Evolutionary conservation across 2,329 filamentous ascomycete genomes (phyloP).

Genomic region (Ophiostoma pallidulum): DNA sequence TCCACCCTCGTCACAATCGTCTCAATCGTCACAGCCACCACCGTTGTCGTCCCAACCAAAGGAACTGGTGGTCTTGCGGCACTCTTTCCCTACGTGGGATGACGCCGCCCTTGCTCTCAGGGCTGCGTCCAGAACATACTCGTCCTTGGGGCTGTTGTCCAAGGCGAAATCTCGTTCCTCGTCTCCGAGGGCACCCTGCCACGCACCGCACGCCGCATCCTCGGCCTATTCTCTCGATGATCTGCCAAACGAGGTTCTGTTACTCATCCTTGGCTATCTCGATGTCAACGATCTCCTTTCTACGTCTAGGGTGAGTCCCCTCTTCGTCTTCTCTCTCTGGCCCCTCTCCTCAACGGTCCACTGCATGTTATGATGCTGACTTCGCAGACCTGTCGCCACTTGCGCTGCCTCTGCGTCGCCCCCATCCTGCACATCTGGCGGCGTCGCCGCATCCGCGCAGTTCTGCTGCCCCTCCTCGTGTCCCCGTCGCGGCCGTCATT

Average conservation of each 20-base stretch:
- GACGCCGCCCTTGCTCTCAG: too few species aligned
- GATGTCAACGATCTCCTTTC: constrained; percentile 48
- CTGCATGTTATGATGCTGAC: background rate
- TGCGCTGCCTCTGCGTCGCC: constrained; percentile 52
- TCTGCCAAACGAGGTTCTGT: constrained; percentile 48
- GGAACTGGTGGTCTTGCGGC: too few species aligned
- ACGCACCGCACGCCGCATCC: too few species aligned
- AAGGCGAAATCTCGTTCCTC: background rate
- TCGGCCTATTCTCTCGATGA: constrained; percentile 29
- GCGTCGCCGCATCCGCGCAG: constrained; percentile 44
- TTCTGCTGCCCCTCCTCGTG: constrained; percentile 46
- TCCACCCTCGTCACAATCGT: background rate
- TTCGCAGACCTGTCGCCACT: constrained; percentile 47
- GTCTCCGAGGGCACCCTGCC: too few species aligned
- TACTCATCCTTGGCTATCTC: constrained; percentile 45
- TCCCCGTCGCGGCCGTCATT: constrained; percentile 50
- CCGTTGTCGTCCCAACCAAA: too few species aligned
- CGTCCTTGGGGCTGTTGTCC: too few species aligned
- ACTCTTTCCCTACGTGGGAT: too few species aligned
- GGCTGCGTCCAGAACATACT: too few species aligned
- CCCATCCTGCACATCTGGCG: constrained; percentile 57
- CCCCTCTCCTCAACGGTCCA: background rate
- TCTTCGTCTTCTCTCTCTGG: constrained; percentile 19
- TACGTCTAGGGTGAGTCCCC: constrained; percentile 41
- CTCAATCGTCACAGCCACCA: background rate